Base-by-base conservation (phyloP, 352 stramenopile genomes). In the Phytophthora constricta region DNA sequence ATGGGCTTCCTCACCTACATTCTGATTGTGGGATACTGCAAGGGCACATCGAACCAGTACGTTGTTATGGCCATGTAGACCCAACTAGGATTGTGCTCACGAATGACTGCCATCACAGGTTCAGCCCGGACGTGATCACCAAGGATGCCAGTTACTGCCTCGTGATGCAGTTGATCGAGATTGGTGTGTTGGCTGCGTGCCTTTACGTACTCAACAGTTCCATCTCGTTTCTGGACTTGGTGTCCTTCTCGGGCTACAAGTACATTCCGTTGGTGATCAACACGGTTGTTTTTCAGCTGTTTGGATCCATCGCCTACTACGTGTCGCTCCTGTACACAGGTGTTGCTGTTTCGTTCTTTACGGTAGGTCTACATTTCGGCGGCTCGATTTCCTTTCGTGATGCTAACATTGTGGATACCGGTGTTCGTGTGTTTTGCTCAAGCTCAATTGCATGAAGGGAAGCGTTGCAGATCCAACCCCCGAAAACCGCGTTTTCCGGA, bases 1-100 rank as follows among this genome's bases (percentile, higher is more conserved):
- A 99, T 99, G 97, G 92, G 95, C n/a, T 98, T 99, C 33, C 86
- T 99, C 54, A 99, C 98, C 17, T 99, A 99, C 78, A 98, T 99
- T 48, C 77, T 99, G 49, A 90, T 99, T 11, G 97, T 97, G 65
- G 97, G 97, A 2, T 97, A 99, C 61, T 93, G 86, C 43, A 99
- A 99, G 65, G 98, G 98, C 25, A 95, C 90, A 28, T 94, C 86
- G 25, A 93, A 93, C 53, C 82, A 96, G 87, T 97, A 80, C 60
- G 85, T 83, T 22, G 9, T 3, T 34, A 17, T 53, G 0, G 33
- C 59, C 7, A 11, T 42, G n/a, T n/a, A n/a, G 33, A 62, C 13
- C 13, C 25, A 50, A 14, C 13, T 13, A 19, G 34, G 7, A 3
- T 51, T 51, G 8, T 43, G 27, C 26, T 62, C n/a, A 61, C 31